Percentiles rank a stretch among this genome's conserved stretches.
Evolutionary conservation across 768 basidiomycete species (phyloP).

Genomic region (Sistotremastrum suecicum): DNA sequence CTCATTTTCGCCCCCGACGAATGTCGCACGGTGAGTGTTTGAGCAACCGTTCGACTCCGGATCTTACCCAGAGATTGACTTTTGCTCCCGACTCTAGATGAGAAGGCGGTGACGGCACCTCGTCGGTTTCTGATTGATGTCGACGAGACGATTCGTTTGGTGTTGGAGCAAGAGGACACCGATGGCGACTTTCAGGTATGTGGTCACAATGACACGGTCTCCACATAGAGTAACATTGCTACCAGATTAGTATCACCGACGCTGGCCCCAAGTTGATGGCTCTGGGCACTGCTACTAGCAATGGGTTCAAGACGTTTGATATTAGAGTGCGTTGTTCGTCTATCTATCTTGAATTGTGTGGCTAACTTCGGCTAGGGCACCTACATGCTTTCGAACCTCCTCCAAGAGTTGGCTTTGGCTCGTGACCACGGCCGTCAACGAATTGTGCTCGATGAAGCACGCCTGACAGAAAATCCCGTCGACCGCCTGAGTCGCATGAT

Average conservation of each 20-base stretch:
- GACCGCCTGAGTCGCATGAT: slow-evolving; percentile 96
- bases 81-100: slow-evolving; percentile 25
- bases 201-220: not conserved
- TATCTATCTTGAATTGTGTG: slow-evolving; percentile 3
- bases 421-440: slow-evolving; percentile 90
- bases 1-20: slow-evolving; percentile 56
- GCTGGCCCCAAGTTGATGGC: slow-evolving; percentile 95
- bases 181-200: slow-evolving; percentile 80
- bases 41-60: slow-evolving; percentile 1
- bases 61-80: not conserved
- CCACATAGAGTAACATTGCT: slow-evolving; percentile 5
- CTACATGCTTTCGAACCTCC: slow-evolving; percentile 97
- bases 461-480: slow-evolving; percentile 93
- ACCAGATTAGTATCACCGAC: slow-evolving; percentile 78
- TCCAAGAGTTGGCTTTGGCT: slow-evolving; percentile 97
- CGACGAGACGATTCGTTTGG: slow-evolving; percentile 91
- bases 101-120: slow-evolving; percentile 66
- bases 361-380: slow-evolving; percentile 48
- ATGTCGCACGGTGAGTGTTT: slow-evolving; percentile 54
- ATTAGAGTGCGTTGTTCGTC: slow-evolving; percentile 48
- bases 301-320: slow-evolving; percentile 96
- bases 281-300: slow-evolving; percentile 90
- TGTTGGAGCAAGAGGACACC: slow-evolving; percentile 96
- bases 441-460: slow-evolving; percentile 97
- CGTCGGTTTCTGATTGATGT: slow-evolving; percentile 93